These are phyloP conservation scores for Jacaranda copaia DNA, from an alignment of 257 asterid species.

Conservation along the genomic window DNA sequence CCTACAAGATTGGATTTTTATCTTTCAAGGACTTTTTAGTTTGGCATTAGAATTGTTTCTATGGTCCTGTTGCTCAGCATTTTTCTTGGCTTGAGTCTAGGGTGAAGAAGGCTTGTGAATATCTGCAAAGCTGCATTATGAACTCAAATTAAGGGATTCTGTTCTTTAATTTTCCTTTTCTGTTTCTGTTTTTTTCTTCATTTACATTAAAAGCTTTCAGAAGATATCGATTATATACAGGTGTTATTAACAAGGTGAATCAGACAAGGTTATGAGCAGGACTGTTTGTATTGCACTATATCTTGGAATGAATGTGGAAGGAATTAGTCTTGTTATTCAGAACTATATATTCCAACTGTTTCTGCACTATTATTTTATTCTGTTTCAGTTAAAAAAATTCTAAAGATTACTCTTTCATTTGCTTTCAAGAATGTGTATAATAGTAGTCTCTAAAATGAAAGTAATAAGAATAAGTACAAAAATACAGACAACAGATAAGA, in stretches of 20 bases:
- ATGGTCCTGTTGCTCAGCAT: too few species aligned
- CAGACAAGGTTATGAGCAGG: too few species aligned
- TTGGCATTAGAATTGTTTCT: too few species aligned
- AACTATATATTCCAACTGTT: too few species aligned
- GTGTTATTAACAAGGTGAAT: too few species aligned
- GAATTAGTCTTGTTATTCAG: too few species aligned
- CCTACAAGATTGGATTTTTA: background rate
- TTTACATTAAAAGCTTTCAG: constrained; percentile 2
- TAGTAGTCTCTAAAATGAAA: background rate
- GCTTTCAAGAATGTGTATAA: background rate
- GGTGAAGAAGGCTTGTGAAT: too few species aligned
- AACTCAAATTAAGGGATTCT: background rate
- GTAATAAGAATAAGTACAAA: background rate
- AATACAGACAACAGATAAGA: background rate
- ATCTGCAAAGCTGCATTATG: background rate
- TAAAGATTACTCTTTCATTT: background rate
- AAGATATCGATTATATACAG: background rate
- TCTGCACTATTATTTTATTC: too few species aligned
- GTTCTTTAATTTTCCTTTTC: background rate
- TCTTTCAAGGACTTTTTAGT: too few species aligned
- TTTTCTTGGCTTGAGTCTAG: too few species aligned
- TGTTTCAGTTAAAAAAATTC: background rate
- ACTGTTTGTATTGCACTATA: too few species aligned
- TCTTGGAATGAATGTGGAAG: too few species aligned
- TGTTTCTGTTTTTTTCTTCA: background rate